These are phyloP conservation scores for Collybiopsis luxurians DNA, from an alignment of 768 basidiomycete species.

Conservation along the genomic window DNA sequence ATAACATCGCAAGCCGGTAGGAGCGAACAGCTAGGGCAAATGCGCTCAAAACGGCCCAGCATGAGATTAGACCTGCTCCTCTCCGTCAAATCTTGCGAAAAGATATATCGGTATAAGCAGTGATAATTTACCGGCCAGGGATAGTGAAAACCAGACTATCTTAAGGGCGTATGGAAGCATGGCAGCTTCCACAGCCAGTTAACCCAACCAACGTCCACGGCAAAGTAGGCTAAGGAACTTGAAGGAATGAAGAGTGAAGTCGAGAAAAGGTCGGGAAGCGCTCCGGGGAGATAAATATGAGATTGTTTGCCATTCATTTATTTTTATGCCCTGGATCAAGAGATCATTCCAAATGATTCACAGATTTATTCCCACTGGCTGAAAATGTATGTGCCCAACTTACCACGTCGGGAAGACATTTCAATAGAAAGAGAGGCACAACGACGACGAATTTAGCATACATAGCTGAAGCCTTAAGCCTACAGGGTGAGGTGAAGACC, in stretches of 20 bases:
- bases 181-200: constrained; percentile 4
- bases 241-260: background rate
- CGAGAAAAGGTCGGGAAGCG: background rate
- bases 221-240: background rate
- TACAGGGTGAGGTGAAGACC: too few relatives aligned
- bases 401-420: too few relatives aligned
- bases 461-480: too few relatives aligned
- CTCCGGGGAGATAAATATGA: background rate
- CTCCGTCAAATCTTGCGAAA: background rate
- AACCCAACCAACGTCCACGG: background rate
- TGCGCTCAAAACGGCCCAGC: constrained; percentile 44
- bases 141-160: constrained; percentile 56
- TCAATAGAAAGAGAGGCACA: too few relatives aligned
- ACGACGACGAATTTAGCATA: too few relatives aligned
- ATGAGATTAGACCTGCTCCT: constrained; percentile 44
- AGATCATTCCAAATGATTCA: too few relatives aligned
- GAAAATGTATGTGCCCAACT: too few relatives aligned
- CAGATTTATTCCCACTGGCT: too few relatives aligned
- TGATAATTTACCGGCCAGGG: constrained; percentile 42
- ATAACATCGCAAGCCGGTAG: constrained; percentile 48
- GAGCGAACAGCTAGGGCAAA: constrained; percentile 42
- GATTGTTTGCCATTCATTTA: too few relatives aligned
- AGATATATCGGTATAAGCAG: background rate
- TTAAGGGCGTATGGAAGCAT: constrained; percentile 61
- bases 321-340: too few relatives aligned